Percentiles rank a stretch among this genome's conserved stretches.
These are phyloP conservation scores for Phytophthora tubulina DNA, from an alignment of 352 stramenopile species.

Conservation along the genomic window DNA sequence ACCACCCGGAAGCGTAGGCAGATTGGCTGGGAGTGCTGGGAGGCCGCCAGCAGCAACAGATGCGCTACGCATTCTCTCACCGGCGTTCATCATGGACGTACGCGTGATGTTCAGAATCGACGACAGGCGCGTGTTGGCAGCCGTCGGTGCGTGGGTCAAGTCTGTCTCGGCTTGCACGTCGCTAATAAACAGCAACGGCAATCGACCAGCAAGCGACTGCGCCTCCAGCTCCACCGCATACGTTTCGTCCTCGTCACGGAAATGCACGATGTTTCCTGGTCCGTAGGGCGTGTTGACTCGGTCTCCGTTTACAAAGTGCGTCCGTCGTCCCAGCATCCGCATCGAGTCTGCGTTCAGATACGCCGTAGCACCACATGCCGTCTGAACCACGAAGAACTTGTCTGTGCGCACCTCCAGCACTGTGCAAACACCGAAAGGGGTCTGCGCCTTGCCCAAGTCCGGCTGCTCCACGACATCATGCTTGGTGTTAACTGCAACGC, in stretches of 20 bases:
- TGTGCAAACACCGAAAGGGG: slow-evolving; percentile 59
- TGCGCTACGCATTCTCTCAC: slow-evolving; percentile 67
- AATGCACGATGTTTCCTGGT: slow-evolving; percentile 54
- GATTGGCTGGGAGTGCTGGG: slow-evolving; percentile 50
- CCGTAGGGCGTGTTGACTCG: slow-evolving; percentile 67
- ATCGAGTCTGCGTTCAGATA: slow-evolving; percentile 65
- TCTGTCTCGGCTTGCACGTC: slow-evolving; percentile 56
- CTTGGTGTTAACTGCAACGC: slow-evolving; percentile 36
- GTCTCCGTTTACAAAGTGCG: slow-evolving; percentile 60
- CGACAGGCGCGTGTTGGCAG: slow-evolving; percentile 64
- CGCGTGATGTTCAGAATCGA: slow-evolving; percentile 79
- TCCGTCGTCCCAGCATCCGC: slow-evolving; percentile 58
- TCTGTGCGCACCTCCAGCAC: slow-evolving; percentile 60
- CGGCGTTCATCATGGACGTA: slow-evolving; percentile 75
- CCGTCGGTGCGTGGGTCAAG: slow-evolving; percentile 40
- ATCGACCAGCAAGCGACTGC: slow-evolving; percentile 29
- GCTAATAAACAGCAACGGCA: slow-evolving; percentile 58
- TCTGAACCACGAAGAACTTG: slow-evolving; percentile 72
- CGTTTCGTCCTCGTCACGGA: slow-evolving; percentile 63
- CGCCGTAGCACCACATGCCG: slow-evolving; percentile 48
- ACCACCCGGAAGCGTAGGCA: slow-evolving; percentile 45
- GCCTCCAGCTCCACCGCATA: slow-evolving; percentile 67
- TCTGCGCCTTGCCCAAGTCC: slow-evolving; percentile 55
- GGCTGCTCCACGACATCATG: slow-evolving; percentile 34
- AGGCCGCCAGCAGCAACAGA: slow-evolving; percentile 61